Conservation (phyloP, 352 stramenopile species). For the Globisporangium polare region DNA sequence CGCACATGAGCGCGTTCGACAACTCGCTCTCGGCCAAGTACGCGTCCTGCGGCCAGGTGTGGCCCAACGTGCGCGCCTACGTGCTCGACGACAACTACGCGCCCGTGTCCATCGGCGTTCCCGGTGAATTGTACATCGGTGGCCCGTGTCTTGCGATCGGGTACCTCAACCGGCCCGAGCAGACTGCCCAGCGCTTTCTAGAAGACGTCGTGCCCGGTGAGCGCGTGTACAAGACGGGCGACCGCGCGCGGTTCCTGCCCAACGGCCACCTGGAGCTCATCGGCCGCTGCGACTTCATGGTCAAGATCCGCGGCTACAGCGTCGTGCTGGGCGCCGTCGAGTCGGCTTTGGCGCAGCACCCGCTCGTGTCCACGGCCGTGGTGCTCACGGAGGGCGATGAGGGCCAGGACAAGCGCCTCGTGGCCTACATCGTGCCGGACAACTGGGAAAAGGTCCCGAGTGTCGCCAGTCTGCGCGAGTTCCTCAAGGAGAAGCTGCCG, state of each 20-base stretch:
- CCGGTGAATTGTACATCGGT: constrained; percentile 83
- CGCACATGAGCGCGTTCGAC: constrained; percentile 69
- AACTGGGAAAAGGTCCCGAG: constrained; percentile 65
- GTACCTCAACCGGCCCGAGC: constrained; percentile 77
- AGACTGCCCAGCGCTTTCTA: constrained; percentile 78
- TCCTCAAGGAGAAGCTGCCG: constrained; percentile 71
- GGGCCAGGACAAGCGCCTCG: constrained; percentile 87
- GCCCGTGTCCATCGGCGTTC: constrained; percentile 57
- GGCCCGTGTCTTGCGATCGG: constrained; percentile 82
- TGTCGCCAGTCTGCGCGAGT: constrained; percentile 55
- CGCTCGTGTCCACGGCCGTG: constrained; percentile 81
- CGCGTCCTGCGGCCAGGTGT: constrained; percentile 82
- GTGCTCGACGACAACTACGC: constrained; percentile 75
- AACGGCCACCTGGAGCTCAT: constrained; percentile 92
- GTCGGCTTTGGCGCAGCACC: constrained; percentile 84
- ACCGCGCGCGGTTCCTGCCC: constrained; percentile 87
- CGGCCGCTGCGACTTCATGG: constrained; percentile 93
- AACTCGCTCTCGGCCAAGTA: constrained; percentile 81
- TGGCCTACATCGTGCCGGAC: constrained; percentile 89
- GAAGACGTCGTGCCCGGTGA: constrained; percentile 56
- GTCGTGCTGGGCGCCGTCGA: constrained; percentile 92
- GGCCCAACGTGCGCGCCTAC: constrained; percentile 77
- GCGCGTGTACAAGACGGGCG: constrained; percentile 91
- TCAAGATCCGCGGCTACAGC: constrained; percentile 95
- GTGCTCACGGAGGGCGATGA: constrained; percentile 88